Evolutionary conservation across 495 filamentous ascomycete species (phyloP), one percentile per base, ranked within the genome.

Genomic region (Talaromyces borbonicus): DNA sequence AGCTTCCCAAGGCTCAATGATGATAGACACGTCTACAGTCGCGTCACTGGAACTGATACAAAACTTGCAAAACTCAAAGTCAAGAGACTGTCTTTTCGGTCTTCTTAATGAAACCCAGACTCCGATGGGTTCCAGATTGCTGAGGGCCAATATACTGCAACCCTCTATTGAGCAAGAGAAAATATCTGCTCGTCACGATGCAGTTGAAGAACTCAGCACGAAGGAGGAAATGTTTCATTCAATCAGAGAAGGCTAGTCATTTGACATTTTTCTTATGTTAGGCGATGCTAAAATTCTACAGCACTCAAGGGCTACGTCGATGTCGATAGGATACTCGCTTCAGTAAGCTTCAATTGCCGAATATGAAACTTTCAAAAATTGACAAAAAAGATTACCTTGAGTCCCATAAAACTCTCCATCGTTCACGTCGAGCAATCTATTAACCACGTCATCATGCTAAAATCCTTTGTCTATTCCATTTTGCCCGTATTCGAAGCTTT

Each of bases 1-100:
- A 55, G 81, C 86, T n/a, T 88, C 88, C 1, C 84, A 94, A 56
- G 86, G 88, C 15, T 83, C 87, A 0, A 95, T 98, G 92, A 84
- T 90, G 66, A 89, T 96, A 50, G 92, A 96, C 58, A 72, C 88
- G 1, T 79, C 84, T 8, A 92, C 93, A 1, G 84, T 94, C 26
- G 73, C 78, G 11, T 85, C 84, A 8, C 69, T 98, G 11, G 92
- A 97, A 60, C 70, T 98, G 18, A 83, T 97, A 6, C 87, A 95
- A 58, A 97, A 95, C 52, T 59, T 89, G 2, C 83, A 84, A 36
- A 79, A 80, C 58, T 57, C 72, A 11, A 86, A 80, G 51, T 93
- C 80, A 1, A 86, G 77, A 43, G 78, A 81, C 40, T 90, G 79
- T 53, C 69, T 98, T 5, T 93, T 87, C 53, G 87, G 88, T 0